Percentiles rank a stretch among this genome's conserved stretches.
phyloP scores from a whole-genome alignment of 352 stramenopile genomes.

The Phytophthora crassamura region DNA sequence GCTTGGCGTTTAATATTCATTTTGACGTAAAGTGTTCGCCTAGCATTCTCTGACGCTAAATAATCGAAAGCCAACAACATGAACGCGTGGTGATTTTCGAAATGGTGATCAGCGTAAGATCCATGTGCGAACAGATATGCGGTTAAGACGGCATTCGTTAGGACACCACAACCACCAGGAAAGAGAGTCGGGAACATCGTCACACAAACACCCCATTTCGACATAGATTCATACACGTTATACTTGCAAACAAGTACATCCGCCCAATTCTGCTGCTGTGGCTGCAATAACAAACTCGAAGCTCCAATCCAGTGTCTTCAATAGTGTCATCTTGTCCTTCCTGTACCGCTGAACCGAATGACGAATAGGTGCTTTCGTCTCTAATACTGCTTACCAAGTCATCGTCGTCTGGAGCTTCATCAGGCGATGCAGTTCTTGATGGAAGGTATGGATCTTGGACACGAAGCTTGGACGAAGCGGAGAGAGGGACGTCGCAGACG shows the following conservation, averaged over 20 bases:
- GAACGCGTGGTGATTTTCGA: constrained; percentile 29
- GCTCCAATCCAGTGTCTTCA: no score
- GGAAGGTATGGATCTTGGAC: no score
- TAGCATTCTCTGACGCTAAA: constrained; percentile 8
- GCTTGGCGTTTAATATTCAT: constrained; percentile 16
- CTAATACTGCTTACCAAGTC: no score
- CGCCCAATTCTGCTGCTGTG: not conserved
- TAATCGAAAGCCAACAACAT: constrained; percentile 31
- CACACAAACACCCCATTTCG: constrained; percentile 6
- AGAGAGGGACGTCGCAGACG: no score
- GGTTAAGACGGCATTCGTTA: constrained; percentile 1
- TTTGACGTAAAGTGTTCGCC: constrained; percentile 24
- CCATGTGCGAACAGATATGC: constrained; percentile 19
- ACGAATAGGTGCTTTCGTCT: no score
- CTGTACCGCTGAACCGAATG: no score
- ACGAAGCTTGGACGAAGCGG: not conserved
- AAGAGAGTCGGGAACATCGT: not conserved
- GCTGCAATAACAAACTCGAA: no score
- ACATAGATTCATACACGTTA: not conserved
- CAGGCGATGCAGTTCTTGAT: no score
- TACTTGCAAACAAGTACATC: constrained; percentile 8
- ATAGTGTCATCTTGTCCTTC: no score
- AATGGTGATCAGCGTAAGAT: constrained; percentile 15
- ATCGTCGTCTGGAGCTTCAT: no score
- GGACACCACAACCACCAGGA: constrained; percentile 22